Conservation (phyloP, 164 flowering plant species). For the Aristolochia californica region DNA sequence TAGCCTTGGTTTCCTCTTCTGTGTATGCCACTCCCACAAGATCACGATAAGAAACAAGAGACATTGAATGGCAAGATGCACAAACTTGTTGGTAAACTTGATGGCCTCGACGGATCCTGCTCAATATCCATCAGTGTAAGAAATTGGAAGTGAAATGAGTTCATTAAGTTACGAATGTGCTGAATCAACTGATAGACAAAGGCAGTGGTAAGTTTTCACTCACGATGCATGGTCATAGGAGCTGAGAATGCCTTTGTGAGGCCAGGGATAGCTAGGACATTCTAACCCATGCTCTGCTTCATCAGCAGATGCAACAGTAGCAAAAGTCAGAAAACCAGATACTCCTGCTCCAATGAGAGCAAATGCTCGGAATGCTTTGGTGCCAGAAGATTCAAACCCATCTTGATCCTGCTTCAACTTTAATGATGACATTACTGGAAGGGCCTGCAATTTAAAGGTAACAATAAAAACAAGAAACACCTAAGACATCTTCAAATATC, state of each 20-base stretch:
- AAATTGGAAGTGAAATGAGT: background rate
- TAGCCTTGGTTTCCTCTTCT: conserved; percentile 72
- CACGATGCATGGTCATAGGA: conserved; percentile 87
- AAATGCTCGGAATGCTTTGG: conserved; percentile 37
- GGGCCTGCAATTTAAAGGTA: conserved; percentile 3
- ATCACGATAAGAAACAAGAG: conserved; percentile 75
- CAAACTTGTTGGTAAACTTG: conserved; percentile 87
- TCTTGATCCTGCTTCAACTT: conserved; percentile 20
- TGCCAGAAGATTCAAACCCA: conserved; percentile 27
- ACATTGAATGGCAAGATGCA: conserved; percentile 89
- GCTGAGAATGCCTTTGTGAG: conserved; percentile 76
- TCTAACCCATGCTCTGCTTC: conserved; percentile 79
- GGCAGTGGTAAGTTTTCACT: conserved; percentile 16
- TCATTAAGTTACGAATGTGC: background rate
- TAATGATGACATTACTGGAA: conserved; percentile 7
- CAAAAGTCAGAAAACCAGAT: conserved; percentile 50
- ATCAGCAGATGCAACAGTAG: conserved; percentile 53
- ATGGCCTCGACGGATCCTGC: conserved; percentile 86
- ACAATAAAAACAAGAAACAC: background rate
- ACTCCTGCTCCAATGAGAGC: conserved; percentile 62
- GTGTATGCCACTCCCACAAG: conserved; percentile 87
- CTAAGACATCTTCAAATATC: background rate
- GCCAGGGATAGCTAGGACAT: conserved; percentile 78
- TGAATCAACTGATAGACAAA: background rate
- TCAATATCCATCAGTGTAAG: background rate